Evolutionary conservation across 2,329 filamentous ascomycete genomes (phyloP), one percentile per base, ranked within the genome.

Genomic region (Daldinia eschscholtzii): DNA sequence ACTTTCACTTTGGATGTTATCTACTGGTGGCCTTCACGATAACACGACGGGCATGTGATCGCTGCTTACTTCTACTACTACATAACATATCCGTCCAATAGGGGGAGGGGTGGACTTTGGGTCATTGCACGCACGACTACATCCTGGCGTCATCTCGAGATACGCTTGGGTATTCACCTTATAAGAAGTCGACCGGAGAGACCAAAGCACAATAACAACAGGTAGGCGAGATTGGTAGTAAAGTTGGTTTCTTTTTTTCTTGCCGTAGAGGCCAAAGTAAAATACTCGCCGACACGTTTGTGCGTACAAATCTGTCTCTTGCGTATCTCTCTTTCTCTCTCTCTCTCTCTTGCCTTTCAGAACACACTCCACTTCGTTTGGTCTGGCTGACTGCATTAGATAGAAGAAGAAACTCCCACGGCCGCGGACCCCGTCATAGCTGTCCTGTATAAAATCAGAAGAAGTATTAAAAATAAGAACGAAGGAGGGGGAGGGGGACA

Each of bases 11-110:
- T 2, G 10, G 6, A 30, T 9, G 46, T 18, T 52, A 52, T 33
- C 46, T 52, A 52, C 28, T 52, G 28, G 46, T 30, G 15, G 3
- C 18, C 23, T 33, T 52, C 46, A 33, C 26, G 26, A 33, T 33
- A 52, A 18, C 46, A 52, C 15, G 2, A 15, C 15, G 26, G 46
- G 28, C 46, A 52, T 52, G 46, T 52, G 46, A 52, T 33, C 0
- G 28, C 10, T 52, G 46, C 46, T 50, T 50, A 33, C 46, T 52
- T 52, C 7, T 30, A 52, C 46, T 33, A 52, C 46, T 33, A 33
- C 26, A n/a, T 52, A 33, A 7, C 3, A 12, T 12, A 10, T 52
- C 26, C 7, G 7, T 52, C 46, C 46, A 52, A 52, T 52, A 33
- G 46, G 15, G 6, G 7, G n/a, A 18, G 39, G 7, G 5, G 18